A percentile compares a stretch with the other conserved stretches of the same genome.
Conservation (phyloP, 805 yeast species). For the Spathaspora gorwiae region DNA sequence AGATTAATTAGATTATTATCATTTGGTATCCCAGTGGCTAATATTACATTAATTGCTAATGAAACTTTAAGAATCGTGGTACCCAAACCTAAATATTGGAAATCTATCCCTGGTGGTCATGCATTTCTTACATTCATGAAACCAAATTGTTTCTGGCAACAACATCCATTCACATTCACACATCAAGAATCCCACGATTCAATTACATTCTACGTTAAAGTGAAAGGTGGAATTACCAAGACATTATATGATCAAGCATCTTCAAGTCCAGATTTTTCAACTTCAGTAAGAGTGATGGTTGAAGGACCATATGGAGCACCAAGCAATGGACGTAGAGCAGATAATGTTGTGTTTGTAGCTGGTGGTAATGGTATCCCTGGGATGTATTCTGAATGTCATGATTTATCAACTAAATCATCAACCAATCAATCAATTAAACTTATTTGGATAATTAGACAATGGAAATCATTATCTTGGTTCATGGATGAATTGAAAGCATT, state of each 20-base stretch:
- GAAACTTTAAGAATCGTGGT: slow-evolving; percentile 34
- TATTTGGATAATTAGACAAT: slow-evolving; percentile 64
- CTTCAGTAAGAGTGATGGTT: slow-evolving; percentile 26
- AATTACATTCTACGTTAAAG: slow-evolving; percentile 30
- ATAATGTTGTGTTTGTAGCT: slow-evolving; percentile 53
- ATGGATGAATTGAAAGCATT: slow-evolving; percentile 37
- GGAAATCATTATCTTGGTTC: slow-evolving; percentile 48
- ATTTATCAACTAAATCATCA: slow-evolving; percentile 36
- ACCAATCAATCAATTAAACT: slow-evolving; percentile 33
- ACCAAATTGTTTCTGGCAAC: slow-evolving; percentile 36
- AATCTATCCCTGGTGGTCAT: slow-evolving; percentile 36
- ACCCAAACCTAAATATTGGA: slow-evolving; percentile 37
- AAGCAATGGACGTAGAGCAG: slow-evolving; percentile 17
- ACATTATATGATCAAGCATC: slow-evolving; percentile 23
- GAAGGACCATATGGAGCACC: slow-evolving; percentile 76
- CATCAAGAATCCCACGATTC: slow-evolving; percentile 19
- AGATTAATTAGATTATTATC: slow-evolving; percentile 22
- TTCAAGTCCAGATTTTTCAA: slow-evolving; percentile 22
- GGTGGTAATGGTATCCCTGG: slow-evolving; percentile 79
- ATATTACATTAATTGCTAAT: slow-evolving; percentile 25
- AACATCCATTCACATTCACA: slow-evolving; percentile 40
- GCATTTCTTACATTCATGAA: slow-evolving; percentile 34
- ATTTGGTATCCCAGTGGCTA: slow-evolving; percentile 34
- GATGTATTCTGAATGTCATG: slow-evolving; percentile 35
- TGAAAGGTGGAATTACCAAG: slow-evolving; percentile 35